Evolutionary conservation across 352 stramenopile genomes (phyloP).

Genomic region (Phytopythium oedochilum): DNA sequence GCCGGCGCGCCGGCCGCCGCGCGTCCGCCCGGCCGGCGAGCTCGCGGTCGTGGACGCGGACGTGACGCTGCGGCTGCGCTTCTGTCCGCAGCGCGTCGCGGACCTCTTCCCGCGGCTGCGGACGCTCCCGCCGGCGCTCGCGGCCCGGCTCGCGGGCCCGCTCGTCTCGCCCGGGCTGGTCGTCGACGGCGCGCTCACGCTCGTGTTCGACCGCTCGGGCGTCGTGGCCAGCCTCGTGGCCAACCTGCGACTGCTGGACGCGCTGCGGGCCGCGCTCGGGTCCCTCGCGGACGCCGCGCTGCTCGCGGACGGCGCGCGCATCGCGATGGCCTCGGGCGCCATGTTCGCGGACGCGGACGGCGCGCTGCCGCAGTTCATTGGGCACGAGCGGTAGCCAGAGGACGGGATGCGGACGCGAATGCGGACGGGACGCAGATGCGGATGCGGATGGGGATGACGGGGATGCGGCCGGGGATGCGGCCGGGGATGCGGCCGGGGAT

Average conservation of each 20-base stretch:
- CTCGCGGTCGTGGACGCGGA: constrained; percentile 22
- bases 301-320: constrained; percentile 13
- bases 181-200: constrained; percentile 18
- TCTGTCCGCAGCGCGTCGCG: constrained; percentile 17
- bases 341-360: constrained; percentile 9
- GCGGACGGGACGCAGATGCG: no score
- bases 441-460: no score
- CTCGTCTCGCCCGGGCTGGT: constrained; percentile 10
- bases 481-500: no score
- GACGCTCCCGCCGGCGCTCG: constrained; percentile 11
- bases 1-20: constrained; percentile 7
- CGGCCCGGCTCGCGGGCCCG: constrained; percentile 13
- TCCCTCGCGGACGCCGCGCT: constrained; percentile 14
- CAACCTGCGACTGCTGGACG: constrained; percentile 24
- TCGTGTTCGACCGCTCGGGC: constrained; percentile 20
- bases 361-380: no score
- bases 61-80: constrained; percentile 25
- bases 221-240: constrained; percentile 18
- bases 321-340: constrained; percentile 19
- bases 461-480: no score
- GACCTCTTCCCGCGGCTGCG: constrained; percentile 21
- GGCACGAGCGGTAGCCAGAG: no score
- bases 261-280: constrained; percentile 18
- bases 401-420: no score
- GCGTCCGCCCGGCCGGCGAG: constrained; percentile 11